A percentile compares a stretch with the other conserved stretches of the same genome.
Conservation (phyloP, 2,329 filamentous ascomycete genomes). For the Dichotomopilus funicola region DNA sequence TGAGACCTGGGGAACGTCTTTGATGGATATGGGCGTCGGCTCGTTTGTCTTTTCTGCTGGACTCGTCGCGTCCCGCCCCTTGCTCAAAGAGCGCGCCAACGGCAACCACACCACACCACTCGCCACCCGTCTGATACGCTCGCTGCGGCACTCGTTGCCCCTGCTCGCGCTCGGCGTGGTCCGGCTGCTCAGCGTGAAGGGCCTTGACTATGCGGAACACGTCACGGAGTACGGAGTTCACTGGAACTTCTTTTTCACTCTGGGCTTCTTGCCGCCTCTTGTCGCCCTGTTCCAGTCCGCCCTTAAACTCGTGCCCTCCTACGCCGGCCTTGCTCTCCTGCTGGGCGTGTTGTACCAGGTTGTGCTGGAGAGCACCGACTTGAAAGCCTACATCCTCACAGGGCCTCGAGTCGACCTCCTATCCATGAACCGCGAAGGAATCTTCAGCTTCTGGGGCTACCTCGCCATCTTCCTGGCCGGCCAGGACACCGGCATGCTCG, state of each 20-base stretch:
- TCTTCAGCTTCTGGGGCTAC: constrained; percentile 94
- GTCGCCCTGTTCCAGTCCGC: constrained; percentile 74
- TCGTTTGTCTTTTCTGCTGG: constrained; percentile 96
- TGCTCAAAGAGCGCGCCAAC: constrained; percentile 62
- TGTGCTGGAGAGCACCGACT: constrained; percentile 64
- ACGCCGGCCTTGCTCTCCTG: constrained; percentile 65
- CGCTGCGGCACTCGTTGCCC: constrained; percentile 75
- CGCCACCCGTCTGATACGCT: constrained; percentile 52
- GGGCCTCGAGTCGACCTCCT: constrained; percentile 73
- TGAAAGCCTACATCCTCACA: constrained; percentile 77
- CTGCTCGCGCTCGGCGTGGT: constrained; percentile 73
- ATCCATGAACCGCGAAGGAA: constrained; percentile 86
- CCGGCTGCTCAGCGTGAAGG: constrained; percentile 83
- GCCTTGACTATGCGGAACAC: constrained; percentile 92
- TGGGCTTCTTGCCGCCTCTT: constrained; percentile 82
- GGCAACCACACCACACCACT: constrained; percentile 43
- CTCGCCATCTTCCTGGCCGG: constrained; percentile 90
- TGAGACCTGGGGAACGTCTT: constrained; percentile 98
- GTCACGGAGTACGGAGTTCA: constrained; percentile 96
- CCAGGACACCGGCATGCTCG: constrained; percentile 72
- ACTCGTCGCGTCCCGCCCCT: constrained; percentile 76
- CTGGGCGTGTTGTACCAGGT: constrained; percentile 67
- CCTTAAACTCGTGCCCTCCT: constrained; percentile 65
- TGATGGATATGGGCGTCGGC: constrained; percentile 97
- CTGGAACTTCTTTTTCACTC: constrained; percentile 99